Evolutionary conservation across 805 yeast species (phyloP).

Genomic region (Wickerhamomyces bovis): DNA sequence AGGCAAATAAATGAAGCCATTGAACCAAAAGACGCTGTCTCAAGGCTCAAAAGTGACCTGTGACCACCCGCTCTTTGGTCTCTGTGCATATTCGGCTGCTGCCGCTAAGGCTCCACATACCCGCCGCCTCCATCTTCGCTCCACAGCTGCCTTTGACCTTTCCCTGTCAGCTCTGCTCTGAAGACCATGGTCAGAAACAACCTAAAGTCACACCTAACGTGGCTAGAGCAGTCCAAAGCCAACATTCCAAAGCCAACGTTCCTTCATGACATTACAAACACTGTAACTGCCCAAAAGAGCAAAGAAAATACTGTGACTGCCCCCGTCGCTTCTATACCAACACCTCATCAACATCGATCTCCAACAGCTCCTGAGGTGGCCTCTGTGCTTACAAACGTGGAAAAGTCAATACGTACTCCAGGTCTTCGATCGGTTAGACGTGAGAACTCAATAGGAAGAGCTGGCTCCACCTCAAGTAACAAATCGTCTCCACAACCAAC

Average conservation of each 20-base stretch:
- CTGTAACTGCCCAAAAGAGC: neutral
- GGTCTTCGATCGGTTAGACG: conserved; percentile 17
- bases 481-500: conserved; percentile 16
- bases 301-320: neutral
- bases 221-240: conserved; percentile 22
- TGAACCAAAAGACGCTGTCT: too few species aligned
- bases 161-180: neutral
- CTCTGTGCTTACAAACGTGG: conserved; percentile 6
- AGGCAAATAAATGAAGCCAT: too few species aligned
- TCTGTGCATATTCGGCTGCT: too few species aligned
- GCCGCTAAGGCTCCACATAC: too few species aligned
- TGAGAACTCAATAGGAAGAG: conserved; percentile 10
- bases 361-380: conserved; percentile 2
- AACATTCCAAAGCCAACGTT: conserved; percentile 16
- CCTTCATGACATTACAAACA: conserved; percentile 11
- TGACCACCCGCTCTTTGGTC: too few species aligned
- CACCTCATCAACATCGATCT: neutral
- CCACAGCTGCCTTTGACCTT: neutral
- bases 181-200: conserved; percentile 21
- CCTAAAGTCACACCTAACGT: conserved; percentile 21
- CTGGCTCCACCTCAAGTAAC: conserved; percentile 7
- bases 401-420: conserved; percentile 10
- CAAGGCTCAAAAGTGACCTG: too few species aligned
- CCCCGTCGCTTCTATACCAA: neutral
- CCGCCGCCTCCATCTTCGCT: too few species aligned